phyloP scores from a whole-genome alignment of 2,329 filamentous ascomycete species.

The Claviceps arundinis region DNA sequence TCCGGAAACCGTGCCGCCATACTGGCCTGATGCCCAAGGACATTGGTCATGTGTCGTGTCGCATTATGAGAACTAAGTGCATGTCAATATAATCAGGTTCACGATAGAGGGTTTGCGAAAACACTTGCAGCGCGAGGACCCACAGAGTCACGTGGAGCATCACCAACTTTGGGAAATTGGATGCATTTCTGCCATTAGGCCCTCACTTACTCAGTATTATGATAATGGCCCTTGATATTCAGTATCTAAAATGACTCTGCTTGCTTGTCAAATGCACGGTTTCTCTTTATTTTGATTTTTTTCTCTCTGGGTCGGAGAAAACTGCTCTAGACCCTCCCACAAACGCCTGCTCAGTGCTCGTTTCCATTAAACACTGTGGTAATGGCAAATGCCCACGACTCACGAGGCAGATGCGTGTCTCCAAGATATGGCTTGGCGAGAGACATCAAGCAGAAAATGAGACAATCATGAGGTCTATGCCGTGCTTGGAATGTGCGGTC shows the following conservation, averaged over 20 bases:
- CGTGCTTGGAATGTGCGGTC: not conserved
- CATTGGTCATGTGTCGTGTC: constrained; percentile 27
- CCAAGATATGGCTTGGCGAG: not conserved
- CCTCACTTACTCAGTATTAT: not conserved
- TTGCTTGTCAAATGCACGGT: not conserved
- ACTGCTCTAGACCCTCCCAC: not conserved
- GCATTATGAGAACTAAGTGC: constrained; percentile 18
- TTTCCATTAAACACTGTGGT: not conserved
- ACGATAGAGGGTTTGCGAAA: not conserved
- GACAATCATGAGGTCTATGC: not conserved
- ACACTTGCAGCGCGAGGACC: not conserved
- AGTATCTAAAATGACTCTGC: not conserved
- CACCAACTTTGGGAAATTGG: not conserved
- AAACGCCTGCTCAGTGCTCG: not conserved
- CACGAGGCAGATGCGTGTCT: not conserved
- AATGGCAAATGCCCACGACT: not conserved
- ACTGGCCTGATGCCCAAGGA: constrained; percentile 30
- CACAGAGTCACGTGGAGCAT: constrained; percentile 7
- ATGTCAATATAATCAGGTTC: not conserved
- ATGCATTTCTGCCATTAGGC: not conserved
- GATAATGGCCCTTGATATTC: not conserved
- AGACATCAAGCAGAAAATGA: not conserved
- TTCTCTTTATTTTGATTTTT: not conserved
- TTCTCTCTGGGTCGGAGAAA: not conserved
- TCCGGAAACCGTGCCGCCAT: constrained; percentile 28